Evolutionary conservation across 2,329 filamentous ascomycete genomes (phyloP).

Genomic region (Leptosphaerulina australis): DNA sequence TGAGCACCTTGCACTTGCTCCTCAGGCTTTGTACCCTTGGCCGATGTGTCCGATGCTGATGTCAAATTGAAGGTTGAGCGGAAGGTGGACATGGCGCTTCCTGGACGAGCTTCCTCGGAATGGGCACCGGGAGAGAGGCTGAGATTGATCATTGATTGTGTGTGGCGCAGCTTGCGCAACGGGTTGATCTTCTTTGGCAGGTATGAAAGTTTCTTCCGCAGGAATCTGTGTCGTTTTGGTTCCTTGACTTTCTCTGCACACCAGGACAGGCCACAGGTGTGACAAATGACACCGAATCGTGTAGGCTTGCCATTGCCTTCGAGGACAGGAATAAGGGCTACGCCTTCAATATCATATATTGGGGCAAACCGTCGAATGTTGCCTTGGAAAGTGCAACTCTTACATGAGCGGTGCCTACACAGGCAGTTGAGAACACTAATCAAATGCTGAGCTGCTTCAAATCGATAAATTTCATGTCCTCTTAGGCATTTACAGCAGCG

Average conservation of each 20-base stretch:
- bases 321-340: slow-evolving; percentile 18
- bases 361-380: slow-evolving; percentile 31
- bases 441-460: slow-evolving; percentile 21
- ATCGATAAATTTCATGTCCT: slow-evolving; percentile 1
- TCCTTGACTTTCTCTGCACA: slow-evolving; percentile 19
- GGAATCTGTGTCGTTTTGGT: not conserved
- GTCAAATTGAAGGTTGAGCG: slow-evolving; percentile 20
- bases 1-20: slow-evolving; percentile 24
- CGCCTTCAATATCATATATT: slow-evolving; percentile 31
- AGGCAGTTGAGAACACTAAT: slow-evolving; percentile 28
- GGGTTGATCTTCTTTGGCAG: slow-evolving; percentile 24
- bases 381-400: slow-evolving; percentile 27
- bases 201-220: slow-evolving; percentile 13
- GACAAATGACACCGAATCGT: slow-evolving; percentile 35
- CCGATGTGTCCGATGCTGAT: slow-evolving; percentile 17
- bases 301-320: slow-evolving; percentile 10
- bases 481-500: slow-evolving; percentile 13
- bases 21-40: slow-evolving; percentile 4
- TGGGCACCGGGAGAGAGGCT: not conserved
- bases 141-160: slow-evolving; percentile 22
- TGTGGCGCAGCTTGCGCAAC: slow-evolving; percentile 19
- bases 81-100: not conserved
- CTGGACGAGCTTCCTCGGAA: not conserved
- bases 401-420: slow-evolving; percentile 36
- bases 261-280: slow-evolving; percentile 33